Evolutionary conservation across 768 basidiomycete genomes (phyloP).

Genomic region (Postia placenta): DNA sequence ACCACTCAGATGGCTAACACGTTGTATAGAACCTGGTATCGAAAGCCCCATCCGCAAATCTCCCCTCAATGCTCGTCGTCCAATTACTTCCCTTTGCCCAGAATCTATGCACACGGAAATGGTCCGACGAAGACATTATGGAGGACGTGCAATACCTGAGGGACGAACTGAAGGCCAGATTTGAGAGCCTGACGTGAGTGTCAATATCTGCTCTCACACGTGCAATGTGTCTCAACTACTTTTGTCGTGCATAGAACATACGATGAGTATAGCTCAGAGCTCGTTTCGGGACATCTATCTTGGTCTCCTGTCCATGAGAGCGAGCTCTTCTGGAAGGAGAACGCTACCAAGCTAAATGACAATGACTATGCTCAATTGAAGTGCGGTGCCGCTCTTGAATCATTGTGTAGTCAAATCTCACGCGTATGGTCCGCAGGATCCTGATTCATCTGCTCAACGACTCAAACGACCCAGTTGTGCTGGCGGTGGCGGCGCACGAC

Average conservation of each 20-base stretch:
- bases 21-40: conserved; percentile 72
- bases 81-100: conserved; percentile 83
- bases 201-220: no score
- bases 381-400: no score
- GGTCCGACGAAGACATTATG: conserved; percentile 90
- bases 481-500: conserved; percentile 92
- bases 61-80: conserved; percentile 88
- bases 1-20: background rate
- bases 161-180: conserved; percentile 78
- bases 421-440: conserved; percentile 39
- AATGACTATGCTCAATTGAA: conserved; percentile 79
- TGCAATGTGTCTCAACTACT: background rate
- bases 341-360: conserved; percentile 82
- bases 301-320: conserved; percentile 97
- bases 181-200: conserved; percentile 85
- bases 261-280: conserved; percentile 91
- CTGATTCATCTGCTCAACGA: conserved; percentile 67
- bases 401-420: no score
- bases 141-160: conserved; percentile 87
- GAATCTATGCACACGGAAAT: conserved; percentile 79
- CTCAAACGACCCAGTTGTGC: conserved; percentile 66
- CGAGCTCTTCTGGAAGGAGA: conserved; percentile 97
- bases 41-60: conserved; percentile 81
- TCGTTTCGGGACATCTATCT: conserved; percentile 83
- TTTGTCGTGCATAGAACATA: conserved; percentile 75